A percentile compares a stretch with the other conserved stretches of the same genome.
Conservation (phyloP, 2,329 filamentous ascomycete genomes). For the Epichloe coenophiala region DNA sequence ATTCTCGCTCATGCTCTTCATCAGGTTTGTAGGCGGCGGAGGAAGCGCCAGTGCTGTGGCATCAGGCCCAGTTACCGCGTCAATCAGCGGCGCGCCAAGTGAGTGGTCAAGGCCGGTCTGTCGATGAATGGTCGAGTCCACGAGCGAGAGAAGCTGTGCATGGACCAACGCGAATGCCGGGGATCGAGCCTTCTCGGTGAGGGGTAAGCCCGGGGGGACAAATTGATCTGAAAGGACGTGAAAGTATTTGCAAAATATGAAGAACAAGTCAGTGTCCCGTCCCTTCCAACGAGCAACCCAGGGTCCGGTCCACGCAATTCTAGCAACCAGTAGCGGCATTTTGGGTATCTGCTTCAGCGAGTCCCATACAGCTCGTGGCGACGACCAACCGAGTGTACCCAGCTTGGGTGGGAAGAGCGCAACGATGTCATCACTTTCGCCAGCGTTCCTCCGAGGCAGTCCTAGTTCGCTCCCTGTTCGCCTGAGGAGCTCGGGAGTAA, state of each 20-base stretch:
- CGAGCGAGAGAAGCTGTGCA: slow-evolving; percentile 62
- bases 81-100: slow-evolving; percentile 28
- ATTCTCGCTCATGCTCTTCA: slow-evolving; percentile 79
- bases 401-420: slow-evolving; percentile 57
- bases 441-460: slow-evolving; percentile 39
- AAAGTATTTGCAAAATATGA: slow-evolving; percentile 82
- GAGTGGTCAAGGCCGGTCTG: slow-evolving; percentile 41
- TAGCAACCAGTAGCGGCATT: slow-evolving; percentile 52
- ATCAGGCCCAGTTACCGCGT: slow-evolving; percentile 42
- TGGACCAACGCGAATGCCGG: slow-evolving; percentile 73
- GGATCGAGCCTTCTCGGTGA: slow-evolving; percentile 45
- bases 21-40: slow-evolving; percentile 52
- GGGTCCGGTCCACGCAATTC: slow-evolving; percentile 71
- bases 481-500: slow-evolving; percentile 54
- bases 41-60: slow-evolving; percentile 50
- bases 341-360: slow-evolving; percentile 51
- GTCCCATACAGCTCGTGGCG: slow-evolving; percentile 33
- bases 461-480: slow-evolving; percentile 58
- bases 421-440: slow-evolving; percentile 51
- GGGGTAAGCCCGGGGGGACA: slow-evolving; percentile 41
- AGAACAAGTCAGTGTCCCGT: slow-evolving; percentile 77
- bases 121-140: slow-evolving; percentile 76
- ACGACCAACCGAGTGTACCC: slow-evolving; percentile 42
- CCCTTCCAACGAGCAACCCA: slow-evolving; percentile 83
- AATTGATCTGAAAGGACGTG: slow-evolving; percentile 68